Evolutionary conservation across 2,329 filamentous ascomycete genomes (phyloP).

Genomic region (Aspergillus viridinutans): DNA sequence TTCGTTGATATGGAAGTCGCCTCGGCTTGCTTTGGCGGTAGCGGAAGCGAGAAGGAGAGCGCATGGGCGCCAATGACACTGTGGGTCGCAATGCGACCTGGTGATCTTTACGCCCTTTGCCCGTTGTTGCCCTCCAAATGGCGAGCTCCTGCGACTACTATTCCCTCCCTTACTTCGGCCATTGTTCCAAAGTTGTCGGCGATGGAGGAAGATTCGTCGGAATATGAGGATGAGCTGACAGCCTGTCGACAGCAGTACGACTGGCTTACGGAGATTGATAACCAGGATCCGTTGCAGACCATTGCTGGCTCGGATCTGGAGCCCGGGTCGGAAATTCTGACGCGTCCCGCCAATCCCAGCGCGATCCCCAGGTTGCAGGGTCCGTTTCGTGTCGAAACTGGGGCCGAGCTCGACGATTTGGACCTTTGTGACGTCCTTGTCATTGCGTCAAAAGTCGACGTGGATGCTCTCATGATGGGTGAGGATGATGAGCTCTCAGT

Average conservation of each 20-base stretch:
- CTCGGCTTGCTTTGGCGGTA: constrained; percentile 81
- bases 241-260: constrained; percentile 53
- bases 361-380: constrained; percentile 59
- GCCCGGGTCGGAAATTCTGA: constrained; percentile 50
- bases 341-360: constrained; percentile 51
- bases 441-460: constrained; percentile 50
- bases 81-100: constrained; percentile 92
- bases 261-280: constrained; percentile 56
- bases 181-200: constrained; percentile 67
- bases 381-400: constrained; percentile 53
- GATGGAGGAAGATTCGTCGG: constrained; percentile 38
- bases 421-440: constrained; percentile 60
- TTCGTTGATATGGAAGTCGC: constrained; percentile 91
- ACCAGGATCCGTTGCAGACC: constrained; percentile 47
- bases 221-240: constrained; percentile 43
- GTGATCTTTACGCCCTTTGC: constrained; percentile 89
- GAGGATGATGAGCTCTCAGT: constrained; percentile 45
- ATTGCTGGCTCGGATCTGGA: constrained; percentile 36
- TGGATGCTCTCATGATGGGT: constrained; percentile 49
- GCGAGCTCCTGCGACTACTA: constrained; percentile 69
- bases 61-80: constrained; percentile 93
- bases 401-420: constrained; percentile 48
- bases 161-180: constrained; percentile 77
- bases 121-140: constrained; percentile 84
- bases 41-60: constrained; percentile 53